These are phyloP conservation scores for Colletotrichum kahawae DNA, from an alignment of 2,329 filamentous ascomycete genomes.

Conservation along the genomic window DNA sequence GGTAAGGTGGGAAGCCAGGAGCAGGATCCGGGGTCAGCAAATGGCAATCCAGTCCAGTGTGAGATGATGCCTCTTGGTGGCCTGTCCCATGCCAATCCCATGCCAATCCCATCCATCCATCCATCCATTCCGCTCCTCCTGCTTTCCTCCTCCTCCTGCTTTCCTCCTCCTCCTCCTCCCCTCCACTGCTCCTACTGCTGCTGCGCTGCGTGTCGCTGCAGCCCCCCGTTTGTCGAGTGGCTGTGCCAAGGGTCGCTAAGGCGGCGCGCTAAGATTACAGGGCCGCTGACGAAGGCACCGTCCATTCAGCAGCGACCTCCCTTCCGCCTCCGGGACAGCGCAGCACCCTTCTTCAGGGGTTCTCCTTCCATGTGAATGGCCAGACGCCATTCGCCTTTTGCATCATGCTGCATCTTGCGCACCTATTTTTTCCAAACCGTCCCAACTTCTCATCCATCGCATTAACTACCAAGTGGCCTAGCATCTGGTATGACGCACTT, in stretches of 20 bases:
- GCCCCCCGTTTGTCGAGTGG: constrained; percentile 4
- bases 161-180: neutral
- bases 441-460: neutral
- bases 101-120: neutral
- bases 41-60: neutral
- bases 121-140: neutral
- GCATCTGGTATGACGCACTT: neutral
- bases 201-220: neutral
- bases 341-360: constrained; percentile 4
- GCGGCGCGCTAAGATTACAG: constrained; percentile 16
- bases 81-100: neutral
- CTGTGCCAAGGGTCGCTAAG: constrained; percentile 13
- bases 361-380: neutral
- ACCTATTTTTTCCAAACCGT: neutral
- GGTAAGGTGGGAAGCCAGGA: neutral
- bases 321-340: neutral
- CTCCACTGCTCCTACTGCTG: neutral
- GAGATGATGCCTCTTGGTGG: neutral
- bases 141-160: neutral
- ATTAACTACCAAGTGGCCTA: neutral
- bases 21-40: constrained; percentile 2
- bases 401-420: neutral
- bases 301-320: constrained; percentile 1
- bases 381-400: neutral
- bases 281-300: constrained; percentile 10